Conservation (phyloP, 2,329 filamentous ascomycete species). For the Cladophialophora psammophila region DNA sequence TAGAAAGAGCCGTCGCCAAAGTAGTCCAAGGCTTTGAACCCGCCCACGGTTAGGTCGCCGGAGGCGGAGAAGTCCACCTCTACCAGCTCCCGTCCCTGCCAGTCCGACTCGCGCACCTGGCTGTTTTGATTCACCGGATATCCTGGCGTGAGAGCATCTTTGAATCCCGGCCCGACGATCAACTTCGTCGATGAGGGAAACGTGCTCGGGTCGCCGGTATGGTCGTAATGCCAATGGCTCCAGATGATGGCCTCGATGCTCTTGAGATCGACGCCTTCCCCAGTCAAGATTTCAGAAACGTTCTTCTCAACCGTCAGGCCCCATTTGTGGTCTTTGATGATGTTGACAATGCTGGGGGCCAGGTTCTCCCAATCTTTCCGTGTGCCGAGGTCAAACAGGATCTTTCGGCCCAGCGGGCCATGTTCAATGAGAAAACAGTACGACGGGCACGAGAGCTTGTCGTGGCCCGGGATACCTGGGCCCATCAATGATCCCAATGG, state of each 20-base stretch:
- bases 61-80: slow-evolving; percentile 49
- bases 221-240: slow-evolving; percentile 40
- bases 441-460: slow-evolving; percentile 35
- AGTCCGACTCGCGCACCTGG: slow-evolving; percentile 47
- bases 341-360: slow-evolving; percentile 19
- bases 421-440: slow-evolving; percentile 40
- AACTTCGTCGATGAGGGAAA: slow-evolving; percentile 58
- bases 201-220: slow-evolving; percentile 49
- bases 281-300: slow-evolving; percentile 41
- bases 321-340: slow-evolving; percentile 14
- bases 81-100: slow-evolving; percentile 3
- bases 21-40: slow-evolving; percentile 52
- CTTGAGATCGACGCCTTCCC: slow-evolving; percentile 42
- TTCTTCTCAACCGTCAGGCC: slow-evolving; percentile 39
- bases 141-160: slow-evolving; percentile 54
- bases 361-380: slow-evolving; percentile 41
- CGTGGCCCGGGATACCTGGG: slow-evolving; percentile 42
- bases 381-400: slow-evolving; percentile 40
- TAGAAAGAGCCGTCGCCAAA: slow-evolving; percentile 66
- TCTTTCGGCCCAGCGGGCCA: neutral
- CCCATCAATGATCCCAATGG: slow-evolving; percentile 38
- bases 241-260: slow-evolving; percentile 49
- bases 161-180: slow-evolving; percentile 62
- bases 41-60: slow-evolving; percentile 52
- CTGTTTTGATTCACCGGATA: slow-evolving; percentile 51